phyloP scores from a whole-genome alignment of 2,329 filamentous ascomycete species.

The Cladorrhinum sp. region DNA sequence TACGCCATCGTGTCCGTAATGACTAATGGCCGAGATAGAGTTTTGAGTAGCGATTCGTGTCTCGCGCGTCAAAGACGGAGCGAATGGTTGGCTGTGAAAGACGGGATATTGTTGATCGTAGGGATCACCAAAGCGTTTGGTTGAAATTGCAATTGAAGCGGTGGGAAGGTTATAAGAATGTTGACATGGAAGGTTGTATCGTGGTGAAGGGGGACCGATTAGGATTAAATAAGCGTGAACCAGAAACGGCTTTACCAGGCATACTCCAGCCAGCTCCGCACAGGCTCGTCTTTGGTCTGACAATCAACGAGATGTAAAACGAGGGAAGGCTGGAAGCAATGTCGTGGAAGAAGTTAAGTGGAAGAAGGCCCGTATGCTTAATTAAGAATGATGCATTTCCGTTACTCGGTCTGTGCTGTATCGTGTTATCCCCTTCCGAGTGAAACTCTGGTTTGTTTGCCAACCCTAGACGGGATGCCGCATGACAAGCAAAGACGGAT shows the following conservation, averaged over 20 bases:
- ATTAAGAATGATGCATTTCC: slow-evolving; percentile 16
- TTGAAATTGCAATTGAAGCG: neutral
- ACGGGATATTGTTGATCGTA: neutral
- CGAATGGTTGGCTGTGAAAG: neutral
- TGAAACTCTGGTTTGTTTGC: slow-evolving; percentile 1
- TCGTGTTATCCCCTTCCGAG: slow-evolving; percentile 7
- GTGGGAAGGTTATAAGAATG: too few relatives aligned
- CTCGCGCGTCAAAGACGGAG: neutral
- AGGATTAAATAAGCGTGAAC: too few relatives aligned
- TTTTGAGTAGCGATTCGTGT: neutral
- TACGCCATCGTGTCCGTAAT: neutral
- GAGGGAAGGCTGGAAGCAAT: slow-evolving; percentile 3
- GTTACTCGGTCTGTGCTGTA: slow-evolving; percentile 9
- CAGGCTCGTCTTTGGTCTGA: neutral
- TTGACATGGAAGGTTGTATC: too few relatives aligned
- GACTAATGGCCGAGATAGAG: neutral
- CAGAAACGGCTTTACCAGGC: neutral
- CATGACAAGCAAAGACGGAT: slow-evolving; percentile 23
- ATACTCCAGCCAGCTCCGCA: neutral
- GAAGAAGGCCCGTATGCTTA: slow-evolving; percentile 20
- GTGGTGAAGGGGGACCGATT: too few relatives aligned
- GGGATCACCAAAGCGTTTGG: neutral
- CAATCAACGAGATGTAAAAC: neutral
- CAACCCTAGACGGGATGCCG: slow-evolving; percentile 13
- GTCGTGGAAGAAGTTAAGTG: slow-evolving; percentile 29